Evolutionary conservation across 495 filamentous ascomycete genomes (phyloP), one percentile per base, ranked within the genome.

Genomic region (Evernia prunastri): DNA sequence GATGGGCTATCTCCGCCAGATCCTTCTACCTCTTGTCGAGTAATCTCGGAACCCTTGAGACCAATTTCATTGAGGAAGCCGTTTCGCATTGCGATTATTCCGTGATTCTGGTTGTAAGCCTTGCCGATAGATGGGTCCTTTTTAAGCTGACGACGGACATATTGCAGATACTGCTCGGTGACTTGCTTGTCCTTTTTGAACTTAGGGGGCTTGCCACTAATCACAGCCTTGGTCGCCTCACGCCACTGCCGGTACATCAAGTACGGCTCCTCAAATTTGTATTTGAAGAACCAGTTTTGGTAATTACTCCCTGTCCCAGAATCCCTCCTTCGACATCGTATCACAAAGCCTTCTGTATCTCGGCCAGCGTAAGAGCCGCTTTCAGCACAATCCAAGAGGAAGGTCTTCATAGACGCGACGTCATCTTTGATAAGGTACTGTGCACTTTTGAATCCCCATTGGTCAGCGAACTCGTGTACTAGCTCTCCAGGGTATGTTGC

Each of bases 241-340:
- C 94, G 89, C 94, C 94, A 98, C 75, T 97, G 95, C 40, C 94
- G 85, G 72, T 96, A 98, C 90, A 98, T 90, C 67, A 98, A 76
- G 73, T 98, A 98, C 0, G 94, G 94, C 77, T 98, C 95, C 72
- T 98, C 94, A 60, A 97, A 98, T 77, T 98, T 98, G 82, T 91
- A 98, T 74, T 98, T 98, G 86, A 97, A 98, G 77, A 98, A 97
- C 93, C 93, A 98, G 73, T 97, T 90, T 23, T 82, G 78, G 76
- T 84, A 94, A 47, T 72, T 74, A 3, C 70, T 70, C 15, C 76
- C 77, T 13, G 72, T 75, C 27, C 60, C 65, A 25, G 69, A 37
- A 27, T 81, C 73, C 59, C 80, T 79, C 65, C 85, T 83, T 72
- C 90, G 87, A 77, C 94, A 97, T 60, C 94, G 87, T 63, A 98